Evolutionary conservation across 495 filamentous ascomycete genomes (phyloP).

Genomic region (Talaromyces adpressus): DNA sequence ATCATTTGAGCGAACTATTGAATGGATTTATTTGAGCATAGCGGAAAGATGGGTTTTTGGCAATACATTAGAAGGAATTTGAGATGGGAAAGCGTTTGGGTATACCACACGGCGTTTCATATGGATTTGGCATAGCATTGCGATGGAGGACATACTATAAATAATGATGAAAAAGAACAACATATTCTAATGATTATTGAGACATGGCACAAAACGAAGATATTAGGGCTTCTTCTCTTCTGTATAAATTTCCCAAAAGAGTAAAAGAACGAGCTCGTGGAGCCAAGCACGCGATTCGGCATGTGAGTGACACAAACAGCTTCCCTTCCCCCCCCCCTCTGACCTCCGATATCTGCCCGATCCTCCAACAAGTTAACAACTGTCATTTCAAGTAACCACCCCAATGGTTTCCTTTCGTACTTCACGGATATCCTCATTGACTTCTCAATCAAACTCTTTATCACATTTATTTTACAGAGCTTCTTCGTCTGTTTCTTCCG

Average conservation of each 20-base stretch:
- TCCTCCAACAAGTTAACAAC: not conserved
- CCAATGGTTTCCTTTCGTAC: not conserved
- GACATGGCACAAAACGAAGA: not conserved
- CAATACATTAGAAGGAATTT: not conserved
- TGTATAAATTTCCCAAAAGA: not conserved
- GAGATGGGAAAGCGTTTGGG: not conserved
- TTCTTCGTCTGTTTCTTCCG: not conserved
- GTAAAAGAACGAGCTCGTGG: not conserved
- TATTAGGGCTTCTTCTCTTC: not conserved
- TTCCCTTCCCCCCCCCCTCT: not conserved
- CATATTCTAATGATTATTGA: not conserved
- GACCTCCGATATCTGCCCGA: not conserved
- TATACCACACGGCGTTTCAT: not conserved
- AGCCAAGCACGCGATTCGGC: constrained; percentile 2
- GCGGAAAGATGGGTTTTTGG: not conserved
- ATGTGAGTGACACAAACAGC: not conserved
- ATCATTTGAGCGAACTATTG: not conserved
- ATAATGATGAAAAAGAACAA: not conserved
- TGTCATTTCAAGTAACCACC: not conserved
- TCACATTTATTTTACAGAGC: not conserved
- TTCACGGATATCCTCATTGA: constrained; percentile 1
- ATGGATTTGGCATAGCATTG: not conserved
- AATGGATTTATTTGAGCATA: not conserved
- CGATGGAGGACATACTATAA: not conserved
- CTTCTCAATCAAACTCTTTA: not conserved